Evolutionary conservation across 305 asterid genomes (phyloP).

Genomic region (Withania somnifera): DNA sequence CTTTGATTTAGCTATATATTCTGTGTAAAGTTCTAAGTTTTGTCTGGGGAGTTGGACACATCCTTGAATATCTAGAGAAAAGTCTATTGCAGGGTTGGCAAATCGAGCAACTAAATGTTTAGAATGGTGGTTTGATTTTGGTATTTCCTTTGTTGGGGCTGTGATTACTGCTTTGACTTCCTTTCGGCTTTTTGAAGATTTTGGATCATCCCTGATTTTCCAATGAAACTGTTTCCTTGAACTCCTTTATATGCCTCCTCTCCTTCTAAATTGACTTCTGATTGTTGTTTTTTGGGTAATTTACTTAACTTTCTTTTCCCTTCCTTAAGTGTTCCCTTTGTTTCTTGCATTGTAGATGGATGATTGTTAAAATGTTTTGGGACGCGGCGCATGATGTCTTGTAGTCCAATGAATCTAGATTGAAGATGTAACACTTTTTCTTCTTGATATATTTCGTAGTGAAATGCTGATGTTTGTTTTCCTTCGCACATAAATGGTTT

Average conservation of each 20-base stretch:
- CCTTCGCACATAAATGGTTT: background rate
- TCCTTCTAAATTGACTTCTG: background rate
- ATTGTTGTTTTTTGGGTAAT: background rate
- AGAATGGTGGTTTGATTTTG: conserved; percentile 5
- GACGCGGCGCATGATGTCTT: conserved; percentile 36
- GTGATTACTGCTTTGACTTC: conserved; percentile 38
- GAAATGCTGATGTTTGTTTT: background rate
- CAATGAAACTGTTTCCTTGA: background rate
- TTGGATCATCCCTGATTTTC: background rate
- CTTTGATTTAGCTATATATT: background rate
- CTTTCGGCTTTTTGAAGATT: conserved; percentile 32
- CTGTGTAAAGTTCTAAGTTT: background rate
- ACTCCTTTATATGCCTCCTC: background rate
- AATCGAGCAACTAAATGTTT: background rate
- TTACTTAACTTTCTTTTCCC: background rate
- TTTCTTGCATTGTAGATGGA: conserved; percentile 46
- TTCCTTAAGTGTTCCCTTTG: conserved; percentile 12
- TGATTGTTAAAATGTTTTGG: conserved; percentile 46
- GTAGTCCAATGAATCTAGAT: conserved; percentile 31
- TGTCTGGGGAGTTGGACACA: background rate
- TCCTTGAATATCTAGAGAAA: background rate
- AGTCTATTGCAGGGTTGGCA: background rate
- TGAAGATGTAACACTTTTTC: conserved; percentile 12
- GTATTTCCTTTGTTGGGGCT: conserved; percentile 46
- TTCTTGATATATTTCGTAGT: background rate